phyloP scores from a whole-genome alignment of 208 protist species.

The Leptomonas pyrrhocoris region DNA sequence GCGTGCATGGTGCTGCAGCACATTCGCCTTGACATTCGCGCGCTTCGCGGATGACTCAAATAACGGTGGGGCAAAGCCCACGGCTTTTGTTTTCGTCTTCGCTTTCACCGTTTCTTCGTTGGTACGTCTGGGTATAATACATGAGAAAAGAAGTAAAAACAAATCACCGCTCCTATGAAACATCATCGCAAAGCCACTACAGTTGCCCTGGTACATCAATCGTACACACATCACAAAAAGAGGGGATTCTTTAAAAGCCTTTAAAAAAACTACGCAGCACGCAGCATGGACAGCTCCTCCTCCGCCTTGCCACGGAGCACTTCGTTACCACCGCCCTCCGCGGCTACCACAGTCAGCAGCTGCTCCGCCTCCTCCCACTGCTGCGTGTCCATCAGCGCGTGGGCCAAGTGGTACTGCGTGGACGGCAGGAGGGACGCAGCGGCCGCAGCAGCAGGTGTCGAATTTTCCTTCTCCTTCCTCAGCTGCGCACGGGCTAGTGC shows the following conservation, averaged over 20 bases:
- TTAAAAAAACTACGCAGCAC: neutral
- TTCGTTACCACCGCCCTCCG: slow-evolving; percentile 43
- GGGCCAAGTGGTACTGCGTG: slow-evolving; percentile 68
- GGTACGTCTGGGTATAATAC: neutral
- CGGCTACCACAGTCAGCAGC: slow-evolving; percentile 51
- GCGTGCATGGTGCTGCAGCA: no score
- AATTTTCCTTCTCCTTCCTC: neutral
- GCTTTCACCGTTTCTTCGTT: neutral
- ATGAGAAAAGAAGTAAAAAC: neutral
- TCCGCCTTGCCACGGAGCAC: slow-evolving; percentile 73
- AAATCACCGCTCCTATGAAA: no score
- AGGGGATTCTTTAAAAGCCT: no score
- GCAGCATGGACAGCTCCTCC: slow-evolving; percentile 62
- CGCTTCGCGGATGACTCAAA: no score
- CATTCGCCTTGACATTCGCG: no score
- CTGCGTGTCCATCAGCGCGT: slow-evolving; percentile 49
- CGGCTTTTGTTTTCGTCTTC: no score
- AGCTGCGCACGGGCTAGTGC: slow-evolving; percentile 32
- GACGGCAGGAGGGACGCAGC: slow-evolving; percentile 26
- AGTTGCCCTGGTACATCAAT: no score
- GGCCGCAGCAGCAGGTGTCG: neutral
- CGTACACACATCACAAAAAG: no score
- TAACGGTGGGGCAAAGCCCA: no score
- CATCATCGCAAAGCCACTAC: no score
- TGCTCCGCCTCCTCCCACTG: slow-evolving; percentile 55